Evolutionary conservation across 805 yeast species (phyloP).

Genomic region (Nakazawaea holstii): DNA sequence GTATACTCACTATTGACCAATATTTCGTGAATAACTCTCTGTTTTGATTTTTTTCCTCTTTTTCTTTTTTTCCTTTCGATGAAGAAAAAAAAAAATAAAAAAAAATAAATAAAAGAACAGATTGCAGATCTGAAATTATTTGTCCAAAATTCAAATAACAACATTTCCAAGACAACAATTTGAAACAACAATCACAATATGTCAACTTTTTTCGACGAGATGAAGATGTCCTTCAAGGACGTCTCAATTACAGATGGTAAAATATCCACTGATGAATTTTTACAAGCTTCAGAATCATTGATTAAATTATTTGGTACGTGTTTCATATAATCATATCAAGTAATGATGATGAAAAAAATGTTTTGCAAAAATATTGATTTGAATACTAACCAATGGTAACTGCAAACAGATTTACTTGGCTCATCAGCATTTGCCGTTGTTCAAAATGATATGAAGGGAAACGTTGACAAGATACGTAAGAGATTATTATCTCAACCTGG

Average conservation of each 20-base stretch:
- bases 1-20: no score
- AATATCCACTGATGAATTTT: slow-evolving; percentile 68
- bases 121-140: no score
- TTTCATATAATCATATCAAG: not conserved
- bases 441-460: slow-evolving; percentile 84
- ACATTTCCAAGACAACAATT: no score
- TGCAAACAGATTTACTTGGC: slow-evolving; percentile 55
- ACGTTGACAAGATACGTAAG: slow-evolving; percentile 68
- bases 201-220: slow-evolving; percentile 79
- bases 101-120: no score
- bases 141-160: no score
- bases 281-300: slow-evolving; percentile 79
- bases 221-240: slow-evolving; percentile 69
- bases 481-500: slow-evolving; percentile 63
- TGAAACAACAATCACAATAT: slow-evolving; percentile 23
- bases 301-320: slow-evolving; percentile 68
- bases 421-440: slow-evolving; percentile 82
- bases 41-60: no score
- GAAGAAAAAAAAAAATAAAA: no score
- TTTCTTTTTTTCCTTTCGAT: no score
- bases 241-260: slow-evolving; percentile 62
- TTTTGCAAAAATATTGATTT: no score
- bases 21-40: no score
- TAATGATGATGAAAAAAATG: not conserved
- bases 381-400: not conserved